phyloP scores from a whole-genome alignment of 805 yeast species.

The Starmerella khaoyaiensis region DNA sequence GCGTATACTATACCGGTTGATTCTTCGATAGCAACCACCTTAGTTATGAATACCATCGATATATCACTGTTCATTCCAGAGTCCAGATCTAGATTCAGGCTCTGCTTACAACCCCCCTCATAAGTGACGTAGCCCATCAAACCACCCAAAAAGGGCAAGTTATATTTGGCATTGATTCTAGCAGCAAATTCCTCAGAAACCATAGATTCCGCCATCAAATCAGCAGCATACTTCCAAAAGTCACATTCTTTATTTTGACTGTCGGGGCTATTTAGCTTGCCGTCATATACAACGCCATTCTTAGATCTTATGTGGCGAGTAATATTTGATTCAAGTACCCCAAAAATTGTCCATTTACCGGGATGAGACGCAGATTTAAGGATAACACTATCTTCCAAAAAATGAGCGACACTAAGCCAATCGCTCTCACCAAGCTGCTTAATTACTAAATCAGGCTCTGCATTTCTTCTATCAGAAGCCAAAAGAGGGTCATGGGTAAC shows the following conservation, averaged over 20 bases:
- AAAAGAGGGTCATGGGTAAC: constrained; percentile 7
- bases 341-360: constrained; percentile 81
- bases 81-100: constrained; percentile 4
- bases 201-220: constrained; percentile 19
- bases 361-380: constrained; percentile 72
- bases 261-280: constrained; percentile 9
- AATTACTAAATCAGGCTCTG: neutral
- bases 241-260: constrained; percentile 1
- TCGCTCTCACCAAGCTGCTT: neutral
- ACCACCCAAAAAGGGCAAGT: constrained; percentile 83
- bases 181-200: constrained; percentile 20
- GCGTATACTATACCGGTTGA: constrained; percentile 1
- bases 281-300: constrained; percentile 10
- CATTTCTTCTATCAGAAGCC: neutral
- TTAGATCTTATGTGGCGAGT: constrained; percentile 19
- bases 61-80: constrained; percentile 19
- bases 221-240: constrained; percentile 11
- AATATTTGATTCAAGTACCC: constrained; percentile 31
- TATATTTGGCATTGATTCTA: constrained; percentile 13
- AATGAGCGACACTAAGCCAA: constrained; percentile 9
- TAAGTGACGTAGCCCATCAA: constrained; percentile 74
- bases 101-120: constrained; percentile 45
- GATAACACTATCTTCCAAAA: constrained; percentile 38
- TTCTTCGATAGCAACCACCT: constrained; percentile 14
- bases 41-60: constrained; percentile 20